These are phyloP conservation scores for Fraxinus latifolia DNA, from an alignment of 305 asterid species.

Conservation along the genomic window DNA sequence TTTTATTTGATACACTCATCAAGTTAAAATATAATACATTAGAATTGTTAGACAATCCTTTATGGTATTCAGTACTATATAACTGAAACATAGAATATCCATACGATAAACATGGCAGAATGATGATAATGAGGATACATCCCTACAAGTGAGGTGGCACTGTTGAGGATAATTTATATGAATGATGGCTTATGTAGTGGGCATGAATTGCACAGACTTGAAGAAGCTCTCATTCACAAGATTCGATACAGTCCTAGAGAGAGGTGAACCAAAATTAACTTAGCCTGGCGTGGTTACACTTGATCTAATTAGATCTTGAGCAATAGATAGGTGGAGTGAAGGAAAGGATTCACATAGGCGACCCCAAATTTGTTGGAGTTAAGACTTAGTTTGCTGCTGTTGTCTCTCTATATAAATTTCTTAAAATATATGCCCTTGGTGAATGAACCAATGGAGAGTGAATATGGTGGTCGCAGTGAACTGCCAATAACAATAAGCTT, in stretches of 20 bases:
- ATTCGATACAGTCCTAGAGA: not conserved
- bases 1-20: not conserved
- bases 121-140: not conserved
- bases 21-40: not conserved
- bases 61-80: not conserved
- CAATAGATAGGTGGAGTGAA: not conserved
- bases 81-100: not conserved
- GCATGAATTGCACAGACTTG: not conserved
- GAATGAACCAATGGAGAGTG: not conserved
- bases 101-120: not conserved
- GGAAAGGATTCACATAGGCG: not conserved
- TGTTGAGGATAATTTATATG: not conserved
- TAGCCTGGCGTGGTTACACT: not conserved
- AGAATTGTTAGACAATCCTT: not conserved
- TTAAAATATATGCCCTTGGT: not conserved
- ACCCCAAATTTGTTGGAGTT: not conserved
- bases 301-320: not conserved
- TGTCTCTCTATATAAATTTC: not conserved
- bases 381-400: not conserved
- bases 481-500: not conserved
- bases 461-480: not conserved
- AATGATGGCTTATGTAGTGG: not conserved
- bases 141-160: not conserved
- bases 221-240: not conserved
- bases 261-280: not conserved